Evolutionary conservation across 306 rosid genomes (phyloP).

Genomic region (Rosa lucieae): DNA sequence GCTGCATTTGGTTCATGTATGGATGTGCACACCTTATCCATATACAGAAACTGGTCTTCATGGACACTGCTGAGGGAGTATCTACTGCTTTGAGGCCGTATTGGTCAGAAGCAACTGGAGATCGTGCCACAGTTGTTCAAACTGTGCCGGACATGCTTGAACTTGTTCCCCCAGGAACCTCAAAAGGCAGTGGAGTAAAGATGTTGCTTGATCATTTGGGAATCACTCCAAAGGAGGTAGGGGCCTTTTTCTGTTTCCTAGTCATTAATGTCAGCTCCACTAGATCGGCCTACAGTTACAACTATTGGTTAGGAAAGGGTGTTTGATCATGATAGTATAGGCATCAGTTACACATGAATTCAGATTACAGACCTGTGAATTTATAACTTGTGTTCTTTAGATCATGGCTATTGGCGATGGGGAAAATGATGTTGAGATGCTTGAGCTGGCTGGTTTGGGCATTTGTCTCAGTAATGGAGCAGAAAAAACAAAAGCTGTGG

Average conservation of each 20-base stretch:
- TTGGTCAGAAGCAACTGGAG: slow-evolving; percentile 71
- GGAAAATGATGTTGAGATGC: slow-evolving; percentile 93
- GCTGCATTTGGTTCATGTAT: slow-evolving; percentile 6
- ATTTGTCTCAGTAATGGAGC: slow-evolving; percentile 81
- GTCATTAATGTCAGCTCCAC: neutral
- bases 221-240: slow-evolving; percentile 74
- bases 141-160: slow-evolving; percentile 89
- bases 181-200: slow-evolving; percentile 85
- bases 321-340: too few species aligned
- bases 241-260: neutral
- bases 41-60: slow-evolving; percentile 75
- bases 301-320: neutral
- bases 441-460: slow-evolving; percentile 86
- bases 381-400: slow-evolving; percentile 31
- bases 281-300: neutral
- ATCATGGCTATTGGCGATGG: slow-evolving; percentile 99
- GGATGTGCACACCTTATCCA: slow-evolving; percentile 17
- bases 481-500: slow-evolving; percentile 77
- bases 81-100: slow-evolving; percentile 64
- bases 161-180: slow-evolving; percentile 83
- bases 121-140: slow-evolving; percentile 74
- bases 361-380: too few species aligned
- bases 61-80: slow-evolving; percentile 68
- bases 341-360: too few species aligned
- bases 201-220: slow-evolving; percentile 81